Conservation (phyloP, 768 basidiomycete genomes). For the Leccinum longicurvipes region DNA sequence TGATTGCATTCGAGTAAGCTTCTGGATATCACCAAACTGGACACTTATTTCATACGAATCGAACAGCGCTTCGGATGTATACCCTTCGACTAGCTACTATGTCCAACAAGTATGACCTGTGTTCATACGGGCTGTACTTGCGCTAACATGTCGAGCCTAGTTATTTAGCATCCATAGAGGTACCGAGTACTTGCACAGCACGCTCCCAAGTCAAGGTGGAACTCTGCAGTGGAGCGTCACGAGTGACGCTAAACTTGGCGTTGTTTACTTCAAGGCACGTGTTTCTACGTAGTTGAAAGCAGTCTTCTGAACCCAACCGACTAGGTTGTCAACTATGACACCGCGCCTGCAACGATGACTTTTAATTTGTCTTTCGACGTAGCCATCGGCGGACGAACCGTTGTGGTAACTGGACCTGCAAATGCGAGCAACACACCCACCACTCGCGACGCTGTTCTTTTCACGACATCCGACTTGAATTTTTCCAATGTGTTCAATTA, state of each 20-base stretch:
- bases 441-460: slow-evolving; percentile 44
- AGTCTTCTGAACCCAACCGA: neutral
- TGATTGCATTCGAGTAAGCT: slow-evolving; percentile 58
- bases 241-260: slow-evolving; percentile 19
- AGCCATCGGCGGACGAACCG: slow-evolving; percentile 39
- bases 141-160: slow-evolving; percentile 30
- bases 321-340: slow-evolving; percentile 56
- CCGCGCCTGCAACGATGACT: slow-evolving; percentile 38
- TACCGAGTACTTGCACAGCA: slow-evolving; percentile 61
- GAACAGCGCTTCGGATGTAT: slow-evolving; percentile 47
- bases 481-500: slow-evolving; percentile 51
- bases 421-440: slow-evolving; percentile 55
- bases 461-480: slow-evolving; percentile 40
- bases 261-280: slow-evolving; percentile 57
- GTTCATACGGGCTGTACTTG: neutral
- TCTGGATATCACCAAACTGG: neutral
- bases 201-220: slow-evolving; percentile 45
- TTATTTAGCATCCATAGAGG: slow-evolving; percentile 65
- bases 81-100: slow-evolving; percentile 59
- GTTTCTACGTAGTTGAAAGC: neutral
- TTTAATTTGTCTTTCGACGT: slow-evolving; percentile 58
- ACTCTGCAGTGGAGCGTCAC: slow-evolving; percentile 64
- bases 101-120: slow-evolving; percentile 47
- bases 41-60: neutral
- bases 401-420: slow-evolving; percentile 46